Percentiles rank a stretch among this genome's conserved stretches.
Conservation (phyloP, 768 basidiomycete genomes). For the Podaxis sp. region DNA sequence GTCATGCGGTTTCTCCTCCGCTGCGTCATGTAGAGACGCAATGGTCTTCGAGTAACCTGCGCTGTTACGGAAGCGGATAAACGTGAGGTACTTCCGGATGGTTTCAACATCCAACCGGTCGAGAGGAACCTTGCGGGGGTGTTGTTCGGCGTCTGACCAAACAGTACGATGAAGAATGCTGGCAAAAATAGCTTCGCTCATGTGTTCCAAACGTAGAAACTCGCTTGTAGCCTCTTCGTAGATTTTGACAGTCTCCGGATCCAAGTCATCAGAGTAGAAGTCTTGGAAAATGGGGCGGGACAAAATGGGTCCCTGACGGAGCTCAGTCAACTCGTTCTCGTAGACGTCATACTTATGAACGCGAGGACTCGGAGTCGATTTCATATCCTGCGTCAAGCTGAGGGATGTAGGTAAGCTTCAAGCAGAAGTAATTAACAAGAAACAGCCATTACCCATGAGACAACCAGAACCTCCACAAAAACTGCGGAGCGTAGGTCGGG, state of each 20-base stretch:
- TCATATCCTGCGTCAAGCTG: slow-evolving; percentile 8
- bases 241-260: slow-evolving; percentile 34
- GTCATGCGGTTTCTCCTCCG: slow-evolving; percentile 19
- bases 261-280: slow-evolving; percentile 32
- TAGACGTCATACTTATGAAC: slow-evolving; percentile 56
- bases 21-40: slow-evolving; percentile 25
- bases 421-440: not conserved
- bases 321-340: slow-evolving; percentile 49
- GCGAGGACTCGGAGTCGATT: slow-evolving; percentile 25
- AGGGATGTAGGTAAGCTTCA: not conserved
- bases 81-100: slow-evolving; percentile 52
- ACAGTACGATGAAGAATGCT: slow-evolving; percentile 35
- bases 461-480: slow-evolving; percentile 50
- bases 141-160: slow-evolving; percentile 21
- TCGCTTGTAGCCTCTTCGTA: slow-evolving; percentile 42
- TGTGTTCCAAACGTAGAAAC: slow-evolving; percentile 42
- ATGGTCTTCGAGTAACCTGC: slow-evolving; percentile 43
- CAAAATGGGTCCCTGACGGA: slow-evolving; percentile 33
- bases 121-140: slow-evolving; percentile 26
- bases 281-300: slow-evolving; percentile 43
- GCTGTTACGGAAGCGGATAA: slow-evolving; percentile 60
- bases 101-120: slow-evolving; percentile 31
- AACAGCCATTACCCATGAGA: slow-evolving; percentile 26
- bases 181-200: slow-evolving; percentile 38
- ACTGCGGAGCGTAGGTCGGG: slow-evolving; percentile 42